A percentile compares a stretch with the other conserved stretches of the same genome.
Evolutionary conservation across 2,329 filamentous ascomycete species (phyloP).

Genomic region (Xylariaceae sp.): DNA sequence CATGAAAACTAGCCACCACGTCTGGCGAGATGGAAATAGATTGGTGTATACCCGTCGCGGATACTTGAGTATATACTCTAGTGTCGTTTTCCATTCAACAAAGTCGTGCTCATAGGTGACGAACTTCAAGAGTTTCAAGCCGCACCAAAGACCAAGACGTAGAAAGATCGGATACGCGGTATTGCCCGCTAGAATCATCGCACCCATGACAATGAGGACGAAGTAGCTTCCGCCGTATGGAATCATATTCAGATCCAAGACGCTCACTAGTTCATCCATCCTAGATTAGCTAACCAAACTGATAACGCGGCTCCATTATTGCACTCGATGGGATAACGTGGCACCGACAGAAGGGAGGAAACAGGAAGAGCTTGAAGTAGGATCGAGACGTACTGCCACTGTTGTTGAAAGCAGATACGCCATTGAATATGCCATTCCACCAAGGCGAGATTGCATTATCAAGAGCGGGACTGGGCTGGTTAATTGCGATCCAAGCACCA

Average conservation of each 20-base stretch:
- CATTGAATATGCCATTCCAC: constrained; percentile 67
- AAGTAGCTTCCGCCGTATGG: constrained; percentile 53
- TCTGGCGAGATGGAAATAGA: constrained; percentile 59
- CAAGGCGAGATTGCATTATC: constrained; percentile 60
- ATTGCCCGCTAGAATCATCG: constrained; percentile 61
- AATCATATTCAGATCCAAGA: constrained; percentile 63
- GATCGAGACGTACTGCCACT: constrained; percentile 44
- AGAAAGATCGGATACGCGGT: constrained; percentile 64
- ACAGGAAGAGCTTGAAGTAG: no score
- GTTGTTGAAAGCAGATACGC: constrained; percentile 66
- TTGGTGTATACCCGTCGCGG: constrained; percentile 59
- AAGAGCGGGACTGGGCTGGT: constrained; percentile 45
- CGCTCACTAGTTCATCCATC: constrained; percentile 40
- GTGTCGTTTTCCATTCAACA: constrained; percentile 43
- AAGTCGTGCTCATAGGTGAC: constrained; percentile 36
- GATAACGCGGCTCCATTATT: no score
- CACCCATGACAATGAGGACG: constrained; percentile 49
- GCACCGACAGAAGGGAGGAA: no score
- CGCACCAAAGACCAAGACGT: constrained; percentile 54
- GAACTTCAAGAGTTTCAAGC: constrained; percentile 39
- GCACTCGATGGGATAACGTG: no score
- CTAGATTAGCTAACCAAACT: no score
- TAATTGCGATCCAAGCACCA: constrained; percentile 56
- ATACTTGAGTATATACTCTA: constrained; percentile 52
- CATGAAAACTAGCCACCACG: constrained; percentile 63